Conservation (phyloP, 169 alveolate genomes). For the Babesia gibsoni region DNA sequence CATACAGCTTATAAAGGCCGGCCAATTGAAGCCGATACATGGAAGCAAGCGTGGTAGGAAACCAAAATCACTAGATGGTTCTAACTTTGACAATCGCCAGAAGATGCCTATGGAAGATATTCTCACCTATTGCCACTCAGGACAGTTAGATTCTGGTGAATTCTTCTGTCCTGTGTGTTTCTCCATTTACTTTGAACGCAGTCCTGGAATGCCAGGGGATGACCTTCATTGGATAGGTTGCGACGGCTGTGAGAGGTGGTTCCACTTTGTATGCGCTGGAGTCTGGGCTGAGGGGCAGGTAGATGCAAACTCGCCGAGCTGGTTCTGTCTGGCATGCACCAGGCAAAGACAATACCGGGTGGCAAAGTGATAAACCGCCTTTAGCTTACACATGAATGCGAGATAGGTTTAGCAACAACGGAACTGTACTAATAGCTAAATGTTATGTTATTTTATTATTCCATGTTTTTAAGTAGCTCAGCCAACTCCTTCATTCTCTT, state of each 20-base stretch:
- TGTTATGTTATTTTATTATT: too few relatives aligned
- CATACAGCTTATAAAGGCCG: constrained; percentile 45
- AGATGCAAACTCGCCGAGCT: constrained; percentile 33
- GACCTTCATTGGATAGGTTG: constrained; percentile 80
- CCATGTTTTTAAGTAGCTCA: background rate
- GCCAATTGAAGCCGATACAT: constrained; percentile 59
- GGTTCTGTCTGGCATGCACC: constrained; percentile 43
- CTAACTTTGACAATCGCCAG: constrained; percentile 57
- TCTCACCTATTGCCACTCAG: constrained; percentile 58
- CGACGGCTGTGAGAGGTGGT: constrained; percentile 79
- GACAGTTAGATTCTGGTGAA: constrained; percentile 62
- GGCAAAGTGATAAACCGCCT: background rate
- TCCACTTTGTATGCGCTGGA: constrained; percentile 74
- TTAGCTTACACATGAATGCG: too few relatives aligned
- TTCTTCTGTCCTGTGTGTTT: constrained; percentile 75
- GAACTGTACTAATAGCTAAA: too few relatives aligned
- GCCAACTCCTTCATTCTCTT: background rate
- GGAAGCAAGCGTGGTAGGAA: constrained; percentile 67
- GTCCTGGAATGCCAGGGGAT: constrained; percentile 80
- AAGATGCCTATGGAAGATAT: constrained; percentile 67
- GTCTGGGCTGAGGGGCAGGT: constrained; percentile 60
- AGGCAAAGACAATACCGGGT: constrained; percentile 8
- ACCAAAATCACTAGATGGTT: constrained; percentile 68
- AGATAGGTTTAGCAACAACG: too few relatives aligned
- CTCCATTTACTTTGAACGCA: constrained; percentile 69